Base-by-base conservation (phyloP, 306 rosid species). In the Prunus kanzakura region DNA sequence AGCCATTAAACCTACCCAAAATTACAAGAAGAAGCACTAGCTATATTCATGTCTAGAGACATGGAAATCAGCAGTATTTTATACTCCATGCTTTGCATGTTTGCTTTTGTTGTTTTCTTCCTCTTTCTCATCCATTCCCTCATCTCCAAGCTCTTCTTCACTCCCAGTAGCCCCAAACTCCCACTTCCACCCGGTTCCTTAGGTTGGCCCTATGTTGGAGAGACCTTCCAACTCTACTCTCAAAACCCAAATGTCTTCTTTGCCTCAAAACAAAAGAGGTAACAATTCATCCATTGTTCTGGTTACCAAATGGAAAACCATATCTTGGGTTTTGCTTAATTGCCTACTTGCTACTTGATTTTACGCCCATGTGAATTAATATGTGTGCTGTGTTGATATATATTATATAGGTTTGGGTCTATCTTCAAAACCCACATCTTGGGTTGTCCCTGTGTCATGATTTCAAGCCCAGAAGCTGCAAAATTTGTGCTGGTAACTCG, bases 391-490 rank as follows among this genome's bases (percentile, higher is more conserved):
- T 27, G 13, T 75, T 8, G 43, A 38, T 38, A 38, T 38, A 6
- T 7, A 38, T 38, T 38, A 38, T 13, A 72, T 71, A 94, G 97
- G 90, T 95, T 85, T 80, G 99, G 99, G 20, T 80, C 97, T 11
- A 87, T 95, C 85, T 95, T 92, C 93, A 95, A 95, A 91, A 86
- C 99, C 45, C 97, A 95, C 93, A 90, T 95, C 85, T 68, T 95
- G 81, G 99, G 99, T 3, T 95, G 97, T 77, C 99, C 99, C 10
- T 92, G 97, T 35, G 97, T 91, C 78, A 92, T 95, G 99, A 83
- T 91, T 76, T 90, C 99, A 1, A 92, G 93, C 72, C 97, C 99
- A 0, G 97, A 91, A 38, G 99, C 97, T 5, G 99, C 89, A 0
- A 95, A 88, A 67, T 90, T 95, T 76, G 99, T 95, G 60, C 88